Evolutionary conservation across 306 rosid genomes (phyloP).

Genomic region (Cucurbita maxima): DNA sequence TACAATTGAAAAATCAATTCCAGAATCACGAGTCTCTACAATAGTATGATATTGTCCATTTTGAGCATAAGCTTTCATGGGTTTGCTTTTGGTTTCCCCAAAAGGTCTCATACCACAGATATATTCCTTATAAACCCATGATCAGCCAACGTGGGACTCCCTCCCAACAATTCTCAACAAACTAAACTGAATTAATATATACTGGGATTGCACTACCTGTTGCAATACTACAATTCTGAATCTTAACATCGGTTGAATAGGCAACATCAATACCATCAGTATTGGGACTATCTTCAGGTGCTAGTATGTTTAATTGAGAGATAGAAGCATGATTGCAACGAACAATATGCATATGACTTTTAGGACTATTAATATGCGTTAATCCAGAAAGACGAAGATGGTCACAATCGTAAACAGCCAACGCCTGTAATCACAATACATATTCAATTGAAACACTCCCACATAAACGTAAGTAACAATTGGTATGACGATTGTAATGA

Average conservation of each 20-base stretch:
- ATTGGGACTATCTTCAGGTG: conserved; percentile 16
- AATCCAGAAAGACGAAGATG: background rate
- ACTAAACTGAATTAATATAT: background rate
- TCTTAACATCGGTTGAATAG: background rate
- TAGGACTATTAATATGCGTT: conserved; percentile 3
- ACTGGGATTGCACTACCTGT: conserved; percentile 2
- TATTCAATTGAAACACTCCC: background rate
- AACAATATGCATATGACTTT: background rate
- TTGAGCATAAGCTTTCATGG: no score
- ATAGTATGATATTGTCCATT: no score
- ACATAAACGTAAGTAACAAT: background rate
- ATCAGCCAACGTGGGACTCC: no score
- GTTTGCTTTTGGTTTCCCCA: no score
- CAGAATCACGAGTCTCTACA: no score
- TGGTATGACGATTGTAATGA: background rate
- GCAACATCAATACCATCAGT: conserved; percentile 12
- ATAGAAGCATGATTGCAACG: conserved; percentile 2
- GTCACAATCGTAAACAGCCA: background rate
- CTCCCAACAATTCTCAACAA: no score
- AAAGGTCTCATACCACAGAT: no score
- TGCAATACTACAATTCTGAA: background rate
- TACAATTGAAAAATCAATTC: background rate
- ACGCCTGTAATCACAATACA: background rate
- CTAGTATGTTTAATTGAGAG: background rate
- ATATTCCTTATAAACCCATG: no score